Evolutionary conservation across 2,329 filamentous ascomycete species (phyloP), one percentile per base, ranked within the genome.

Genomic region (Aspergillus phoenicis): DNA sequence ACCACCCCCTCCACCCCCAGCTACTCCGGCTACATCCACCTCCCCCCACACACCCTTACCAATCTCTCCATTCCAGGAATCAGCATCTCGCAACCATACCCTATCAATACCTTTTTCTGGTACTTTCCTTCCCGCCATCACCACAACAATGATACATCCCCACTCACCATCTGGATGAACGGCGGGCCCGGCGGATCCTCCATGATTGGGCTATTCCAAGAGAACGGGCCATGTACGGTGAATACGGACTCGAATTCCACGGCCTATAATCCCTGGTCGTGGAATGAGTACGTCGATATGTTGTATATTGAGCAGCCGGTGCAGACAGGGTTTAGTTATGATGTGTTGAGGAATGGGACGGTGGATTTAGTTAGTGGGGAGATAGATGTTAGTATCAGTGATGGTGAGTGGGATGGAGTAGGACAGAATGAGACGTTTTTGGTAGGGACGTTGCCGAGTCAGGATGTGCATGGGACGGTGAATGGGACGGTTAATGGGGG

Each of bases 261-360:
- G 0, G 72, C 73, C 15, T 64, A 78, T 24, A 89, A 89, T 65
- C 83, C 85, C 0, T 86, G 83, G 75, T 85, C 85, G 1, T 89
- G 86, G 84, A 87, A 85, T 62, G 84, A 85, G 65, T 81, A 84
- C 24, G 84, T 83, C 63, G 89, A 89, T 65, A 85, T 90, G 82
- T 83, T 91, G 15, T 91, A 89, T 73, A 85, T 91, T 66, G 88
- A 91, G 66, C 84, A 91, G 71, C 89, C 85, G 8, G 83, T 81
- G 8, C 82, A 84, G 51, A 82, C 85, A 4, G 86, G 86, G 0
- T 84, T 87, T 67, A 85, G 82, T 10, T 88, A 87, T 69, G 79
- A 78, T 58, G 64, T 73, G 0, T 71, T 71, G 8, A 73, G 74
- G 13, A 81, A 80, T 48, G 77, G 75, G 15, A 81, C 78, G 8